A percentile compares a stretch with the other conserved stretches of the same genome.
phyloP scores from a whole-genome alignment of 805 yeast genomes.

The Wickerhamomyces queroliae region DNA sequence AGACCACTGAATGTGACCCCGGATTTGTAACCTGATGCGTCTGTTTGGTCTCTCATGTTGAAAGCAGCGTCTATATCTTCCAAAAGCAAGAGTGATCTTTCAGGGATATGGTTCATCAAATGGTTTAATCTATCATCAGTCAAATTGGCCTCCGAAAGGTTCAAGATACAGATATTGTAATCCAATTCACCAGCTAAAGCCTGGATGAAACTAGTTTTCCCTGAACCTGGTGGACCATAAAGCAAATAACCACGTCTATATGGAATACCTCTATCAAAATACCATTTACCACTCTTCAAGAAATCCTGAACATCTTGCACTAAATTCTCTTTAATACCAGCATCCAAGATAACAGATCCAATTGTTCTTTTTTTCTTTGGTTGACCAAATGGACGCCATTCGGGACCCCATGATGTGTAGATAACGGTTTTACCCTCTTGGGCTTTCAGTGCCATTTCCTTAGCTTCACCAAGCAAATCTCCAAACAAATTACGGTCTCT shows the following conservation, averaged over 20 bases:
- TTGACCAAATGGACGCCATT: slow-evolving; percentile 97
- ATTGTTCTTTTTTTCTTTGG: slow-evolving; percentile 83
- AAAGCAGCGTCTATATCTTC: slow-evolving; percentile 98
- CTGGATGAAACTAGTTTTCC: slow-evolving; percentile 93
- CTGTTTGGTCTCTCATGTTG: slow-evolving; percentile 68
- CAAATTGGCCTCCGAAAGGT: slow-evolving; percentile 82
- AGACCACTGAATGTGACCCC: slow-evolving; percentile 96
- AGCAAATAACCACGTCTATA: slow-evolving; percentile 90
- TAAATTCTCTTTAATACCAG: slow-evolving; percentile 62
- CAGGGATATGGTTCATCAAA: slow-evolving; percentile 93
- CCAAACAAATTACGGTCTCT: slow-evolving; percentile 69
- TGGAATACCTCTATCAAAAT: slow-evolving; percentile 94
- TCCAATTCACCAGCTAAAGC: slow-evolving; percentile 96
- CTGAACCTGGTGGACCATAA: slow-evolving; percentile 97
- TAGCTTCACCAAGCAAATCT: slow-evolving; percentile 77
- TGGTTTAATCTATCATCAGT: slow-evolving; percentile 95
- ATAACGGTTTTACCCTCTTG: slow-evolving; percentile 93
- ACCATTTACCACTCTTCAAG: slow-evolving; percentile 79
- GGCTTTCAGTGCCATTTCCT: slow-evolving; percentile 68
- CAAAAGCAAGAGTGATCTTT: slow-evolving; percentile 72
- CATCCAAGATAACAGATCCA: slow-evolving; percentile 81
- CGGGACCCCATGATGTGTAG: slow-evolving; percentile 95
- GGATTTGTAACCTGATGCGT: slow-evolving; percentile 71
- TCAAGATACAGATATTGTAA: slow-evolving; percentile 90
- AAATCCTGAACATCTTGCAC: slow-evolving; percentile 76